These are phyloP conservation scores for Penicillium silybi DNA, from an alignment of 495 filamentous ascomycete species.

Conservation along the genomic window DNA sequence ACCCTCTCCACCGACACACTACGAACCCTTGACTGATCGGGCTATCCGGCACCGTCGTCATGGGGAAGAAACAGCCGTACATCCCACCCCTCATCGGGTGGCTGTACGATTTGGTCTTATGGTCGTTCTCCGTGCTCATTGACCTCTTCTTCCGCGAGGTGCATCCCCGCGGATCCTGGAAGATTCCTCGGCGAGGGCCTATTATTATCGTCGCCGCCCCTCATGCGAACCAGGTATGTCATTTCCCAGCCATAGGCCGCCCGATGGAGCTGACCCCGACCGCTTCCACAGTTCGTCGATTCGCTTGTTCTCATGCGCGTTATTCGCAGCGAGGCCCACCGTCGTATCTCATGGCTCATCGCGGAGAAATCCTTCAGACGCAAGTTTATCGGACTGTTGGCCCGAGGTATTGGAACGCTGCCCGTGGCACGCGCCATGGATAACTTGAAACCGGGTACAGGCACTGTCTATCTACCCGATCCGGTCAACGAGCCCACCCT, in stretches of 20 bases:
- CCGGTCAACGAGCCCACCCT: constrained; percentile 80
- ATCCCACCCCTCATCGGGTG: constrained; percentile 65
- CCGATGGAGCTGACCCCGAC: constrained; percentile 2
- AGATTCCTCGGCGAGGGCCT: constrained; percentile 79
- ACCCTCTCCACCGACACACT: background rate
- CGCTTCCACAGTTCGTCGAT: constrained; percentile 74
- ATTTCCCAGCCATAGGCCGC: background rate
- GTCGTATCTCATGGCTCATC: constrained; percentile 86
- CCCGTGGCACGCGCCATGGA: constrained; percentile 90
- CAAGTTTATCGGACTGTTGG: constrained; percentile 80
- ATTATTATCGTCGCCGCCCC: constrained; percentile 97
- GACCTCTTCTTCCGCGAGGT: constrained; percentile 98
- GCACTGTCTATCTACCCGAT: constrained; percentile 88
- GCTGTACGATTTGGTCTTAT: constrained; percentile 80
- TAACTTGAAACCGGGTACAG: constrained; percentile 70
- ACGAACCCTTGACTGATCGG: constrained; percentile 1
- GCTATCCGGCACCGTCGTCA: constrained; percentile 4
- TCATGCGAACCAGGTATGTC: constrained; percentile 89
- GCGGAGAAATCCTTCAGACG: constrained; percentile 89
- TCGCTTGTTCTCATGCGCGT: constrained; percentile 90
- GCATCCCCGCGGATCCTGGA: constrained; percentile 90
- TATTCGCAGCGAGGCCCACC: constrained; percentile 75
- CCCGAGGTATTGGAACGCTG: constrained; percentile 75
- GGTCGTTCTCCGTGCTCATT: constrained; percentile 76
- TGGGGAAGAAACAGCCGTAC: constrained; percentile 47